Percentiles rank a stretch among this genome's conserved stretches.
Evolutionary conservation across 495 filamentous ascomycete species (phyloP).

Genomic region (Xylaria venustula): DNA sequence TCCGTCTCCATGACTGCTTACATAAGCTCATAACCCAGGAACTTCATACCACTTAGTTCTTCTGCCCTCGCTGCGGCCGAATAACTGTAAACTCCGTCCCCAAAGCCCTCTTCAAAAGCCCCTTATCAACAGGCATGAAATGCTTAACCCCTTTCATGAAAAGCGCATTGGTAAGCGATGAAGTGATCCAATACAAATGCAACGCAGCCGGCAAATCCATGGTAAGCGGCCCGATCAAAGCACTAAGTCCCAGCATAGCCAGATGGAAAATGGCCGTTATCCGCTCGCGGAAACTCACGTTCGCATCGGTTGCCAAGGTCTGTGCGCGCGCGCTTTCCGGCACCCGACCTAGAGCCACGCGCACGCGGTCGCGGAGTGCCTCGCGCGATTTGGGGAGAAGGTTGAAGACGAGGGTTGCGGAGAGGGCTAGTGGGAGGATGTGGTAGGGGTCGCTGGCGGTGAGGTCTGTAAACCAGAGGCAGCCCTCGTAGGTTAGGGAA

Average conservation of each 20-base stretch:
- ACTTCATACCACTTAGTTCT: neutral
- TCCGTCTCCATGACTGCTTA: too few species aligned
- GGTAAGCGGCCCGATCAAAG: conserved; percentile 47
- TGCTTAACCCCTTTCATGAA: conserved; percentile 10
- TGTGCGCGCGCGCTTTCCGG: neutral
- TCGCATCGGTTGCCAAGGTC: neutral
- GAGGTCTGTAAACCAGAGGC: conserved; percentile 80
- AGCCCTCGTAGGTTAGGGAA: conserved; percentile 64
- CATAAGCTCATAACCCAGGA: too few species aligned
- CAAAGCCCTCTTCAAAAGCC: conserved; percentile 16
- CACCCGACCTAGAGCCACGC: conserved; percentile 16
- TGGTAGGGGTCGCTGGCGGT: conserved; percentile 65
- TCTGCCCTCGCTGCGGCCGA: conserved; percentile 19
- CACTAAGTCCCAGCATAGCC: conserved; percentile 34
- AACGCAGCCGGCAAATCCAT: conserved; percentile 59
- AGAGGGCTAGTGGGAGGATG: conserved; percentile 63
- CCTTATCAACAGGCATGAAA: conserved; percentile 26
- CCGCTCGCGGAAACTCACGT: neutral
- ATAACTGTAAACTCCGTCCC: conserved; percentile 20
- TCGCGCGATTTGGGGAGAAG: conserved; percentile 27
- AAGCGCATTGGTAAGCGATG: conserved; percentile 24
- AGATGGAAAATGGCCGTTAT: conserved; percentile 32
- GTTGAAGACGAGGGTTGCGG: conserved; percentile 46
- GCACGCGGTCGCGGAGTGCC: conserved; percentile 3
- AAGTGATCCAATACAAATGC: conserved; percentile 70